These are phyloP conservation scores for Citrus cavaleriei DNA, from an alignment of 345 rosid genomes.

Conservation along the genomic window DNA sequence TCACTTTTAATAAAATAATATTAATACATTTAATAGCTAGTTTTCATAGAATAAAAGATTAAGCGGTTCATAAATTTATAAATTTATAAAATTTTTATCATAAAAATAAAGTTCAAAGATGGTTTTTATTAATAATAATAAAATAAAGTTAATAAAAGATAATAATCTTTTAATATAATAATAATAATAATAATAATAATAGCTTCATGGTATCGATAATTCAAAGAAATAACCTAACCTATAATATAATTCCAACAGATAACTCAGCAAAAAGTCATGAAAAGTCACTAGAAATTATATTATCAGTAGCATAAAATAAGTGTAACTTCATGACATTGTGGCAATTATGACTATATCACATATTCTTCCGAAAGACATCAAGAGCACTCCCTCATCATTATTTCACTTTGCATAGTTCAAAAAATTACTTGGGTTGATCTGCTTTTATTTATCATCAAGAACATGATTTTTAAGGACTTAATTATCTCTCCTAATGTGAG, in stretches of 20 bases:
- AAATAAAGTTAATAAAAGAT: too few relatives aligned
- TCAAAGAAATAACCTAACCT: background rate
- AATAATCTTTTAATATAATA: too few relatives aligned
- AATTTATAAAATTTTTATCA: too few relatives aligned
- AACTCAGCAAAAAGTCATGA: background rate
- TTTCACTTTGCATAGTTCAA: background rate
- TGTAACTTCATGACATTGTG: background rate
- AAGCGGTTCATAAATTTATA: background rate
- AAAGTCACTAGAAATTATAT: conserved; percentile 8
- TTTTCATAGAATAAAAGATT: background rate
- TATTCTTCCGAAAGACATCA: background rate
- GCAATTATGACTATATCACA: conserved; percentile 2
- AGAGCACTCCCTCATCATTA: background rate
- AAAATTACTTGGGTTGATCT: background rate
- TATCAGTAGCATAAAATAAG: conserved; percentile 2
- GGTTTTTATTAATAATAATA: background rate
- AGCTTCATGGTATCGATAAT: background rate
- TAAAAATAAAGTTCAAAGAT: background rate
- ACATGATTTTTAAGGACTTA: background rate
- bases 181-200: background rate
- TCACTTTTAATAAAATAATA: background rate
- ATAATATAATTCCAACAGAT: background rate
- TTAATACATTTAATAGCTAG: background rate
- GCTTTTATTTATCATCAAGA: background rate
- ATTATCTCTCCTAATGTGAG: background rate